Evolutionary conservation across 352 stramenopile species (phyloP).

Genomic region (Thraustotheca clavata): DNA sequence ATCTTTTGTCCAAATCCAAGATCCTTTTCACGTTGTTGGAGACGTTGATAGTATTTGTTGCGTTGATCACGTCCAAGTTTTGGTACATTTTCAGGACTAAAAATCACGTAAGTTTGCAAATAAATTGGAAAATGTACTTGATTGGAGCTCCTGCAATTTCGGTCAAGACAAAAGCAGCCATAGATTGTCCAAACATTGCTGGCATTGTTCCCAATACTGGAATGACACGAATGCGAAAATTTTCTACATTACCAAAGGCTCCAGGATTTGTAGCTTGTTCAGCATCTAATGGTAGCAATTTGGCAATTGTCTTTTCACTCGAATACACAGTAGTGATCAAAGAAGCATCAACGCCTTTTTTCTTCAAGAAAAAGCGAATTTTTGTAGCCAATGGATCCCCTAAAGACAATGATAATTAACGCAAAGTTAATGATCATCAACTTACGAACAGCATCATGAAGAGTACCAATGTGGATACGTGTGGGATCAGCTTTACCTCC

Average conservation of each 20-base stretch:
- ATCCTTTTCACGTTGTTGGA: constrained; percentile 64
- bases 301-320: constrained; percentile 95
- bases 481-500: constrained; percentile 96
- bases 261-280: constrained; percentile 82
- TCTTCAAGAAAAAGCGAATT: constrained; percentile 91
- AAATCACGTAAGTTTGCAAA: background rate
- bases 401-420: constrained; percentile 4
- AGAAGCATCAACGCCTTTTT: constrained; percentile 53
- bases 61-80: constrained; percentile 70
- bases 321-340: constrained; percentile 87
- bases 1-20: constrained; percentile 31
- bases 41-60: constrained; percentile 79
- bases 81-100: constrained; percentile 43
- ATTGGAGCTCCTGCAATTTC: constrained; percentile 90
- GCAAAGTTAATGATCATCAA: constrained; percentile 19
- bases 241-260: constrained; percentile 94
- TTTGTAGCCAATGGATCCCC: constrained; percentile 94
- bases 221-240: constrained; percentile 95
- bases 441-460: constrained; percentile 87
- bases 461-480: constrained; percentile 92
- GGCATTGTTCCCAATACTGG: constrained; percentile 93
- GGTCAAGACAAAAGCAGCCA: constrained; percentile 92
- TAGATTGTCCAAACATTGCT: constrained; percentile 96
- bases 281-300: constrained; percentile 91
- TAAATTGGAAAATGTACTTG: constrained; percentile 21